These are phyloP conservation scores for Aspergillus ustus DNA, from an alignment of 2,329 filamentous ascomycete species.

Conservation along the genomic window DNA sequence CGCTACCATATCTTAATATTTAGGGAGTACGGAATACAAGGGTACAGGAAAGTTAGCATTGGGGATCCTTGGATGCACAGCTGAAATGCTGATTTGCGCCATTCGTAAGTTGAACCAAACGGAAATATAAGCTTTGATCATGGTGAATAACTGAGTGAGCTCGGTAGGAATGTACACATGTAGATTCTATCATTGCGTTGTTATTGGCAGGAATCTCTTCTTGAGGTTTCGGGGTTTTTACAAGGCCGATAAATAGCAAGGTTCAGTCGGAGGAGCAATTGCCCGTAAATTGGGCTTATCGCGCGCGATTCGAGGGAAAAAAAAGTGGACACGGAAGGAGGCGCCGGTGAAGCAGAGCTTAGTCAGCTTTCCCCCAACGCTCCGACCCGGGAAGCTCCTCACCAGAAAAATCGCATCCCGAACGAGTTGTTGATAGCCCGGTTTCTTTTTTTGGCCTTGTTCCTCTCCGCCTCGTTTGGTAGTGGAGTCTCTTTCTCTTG, in stretches of 20 bases:
- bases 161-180: not conserved
- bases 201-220: not conserved
- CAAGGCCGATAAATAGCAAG: not conserved
- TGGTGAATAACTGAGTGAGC: too few species aligned
- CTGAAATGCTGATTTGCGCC: not conserved
- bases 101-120: not conserved
- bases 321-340: constrained; percentile 32
- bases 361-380: constrained; percentile 43
- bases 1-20: too few species aligned
- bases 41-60: too few species aligned
- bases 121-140: too few species aligned
- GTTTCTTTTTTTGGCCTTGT: constrained; percentile 18
- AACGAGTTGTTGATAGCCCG: constrained; percentile 19
- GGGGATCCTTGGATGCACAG: too few species aligned
- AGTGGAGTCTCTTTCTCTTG: constrained; percentile 14
- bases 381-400: constrained; percentile 31
- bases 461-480: constrained; percentile 16
- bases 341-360: constrained; percentile 41
- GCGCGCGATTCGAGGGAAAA: not conserved
- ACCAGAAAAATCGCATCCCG: constrained; percentile 28
- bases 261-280: constrained; percentile 15
- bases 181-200: not conserved
- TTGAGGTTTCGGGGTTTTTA: not conserved
- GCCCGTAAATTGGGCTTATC: constrained; percentile 17
- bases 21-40: too few species aligned